These are phyloP conservation scores for Achaetomium macrosporum DNA, from an alignment of 2,329 filamentous ascomycete species.

Conservation along the genomic window DNA sequence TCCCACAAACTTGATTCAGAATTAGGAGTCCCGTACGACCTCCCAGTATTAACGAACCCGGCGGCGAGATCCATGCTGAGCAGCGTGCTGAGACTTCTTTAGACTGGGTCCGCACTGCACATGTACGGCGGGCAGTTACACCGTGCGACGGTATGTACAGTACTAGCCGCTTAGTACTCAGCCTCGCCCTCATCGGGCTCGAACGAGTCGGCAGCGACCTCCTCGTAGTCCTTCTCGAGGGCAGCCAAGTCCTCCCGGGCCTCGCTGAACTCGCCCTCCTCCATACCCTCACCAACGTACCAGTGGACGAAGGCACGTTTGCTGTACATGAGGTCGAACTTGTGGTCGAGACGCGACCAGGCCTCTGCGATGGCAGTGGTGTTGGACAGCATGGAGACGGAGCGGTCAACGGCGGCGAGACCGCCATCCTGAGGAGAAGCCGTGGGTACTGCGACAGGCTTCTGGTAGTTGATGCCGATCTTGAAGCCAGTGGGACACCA, in stretches of 20 bases:
- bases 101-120: too few relatives aligned
- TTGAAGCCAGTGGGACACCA: conserved; percentile 74
- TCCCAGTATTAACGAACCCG: not conserved
- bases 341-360: conserved; percentile 66
- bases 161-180: conserved; percentile 64
- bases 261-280: conserved; percentile 85
- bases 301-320: conserved; percentile 73
- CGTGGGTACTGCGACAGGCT: conserved; percentile 53
- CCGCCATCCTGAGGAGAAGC: conserved; percentile 49
- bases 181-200: conserved; percentile 58
- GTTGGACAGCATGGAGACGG: conserved; percentile 68
- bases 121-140: too few relatives aligned
- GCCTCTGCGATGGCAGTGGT: conserved; percentile 69
- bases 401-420: conserved; percentile 56
- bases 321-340: conserved; percentile 74
- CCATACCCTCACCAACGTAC: conserved; percentile 87
- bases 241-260: conserved; percentile 81
- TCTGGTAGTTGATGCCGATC: conserved; percentile 70
- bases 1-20: not conserved
- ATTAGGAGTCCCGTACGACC: too few relatives aligned
- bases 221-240: conserved; percentile 81
- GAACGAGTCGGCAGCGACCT: conserved; percentile 69
- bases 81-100: too few relatives aligned
- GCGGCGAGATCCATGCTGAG: not conserved
- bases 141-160: not conserved